Conservation (phyloP, 2,329 filamentous ascomycete genomes). For the Colletotrichum destructivum region DNA sequence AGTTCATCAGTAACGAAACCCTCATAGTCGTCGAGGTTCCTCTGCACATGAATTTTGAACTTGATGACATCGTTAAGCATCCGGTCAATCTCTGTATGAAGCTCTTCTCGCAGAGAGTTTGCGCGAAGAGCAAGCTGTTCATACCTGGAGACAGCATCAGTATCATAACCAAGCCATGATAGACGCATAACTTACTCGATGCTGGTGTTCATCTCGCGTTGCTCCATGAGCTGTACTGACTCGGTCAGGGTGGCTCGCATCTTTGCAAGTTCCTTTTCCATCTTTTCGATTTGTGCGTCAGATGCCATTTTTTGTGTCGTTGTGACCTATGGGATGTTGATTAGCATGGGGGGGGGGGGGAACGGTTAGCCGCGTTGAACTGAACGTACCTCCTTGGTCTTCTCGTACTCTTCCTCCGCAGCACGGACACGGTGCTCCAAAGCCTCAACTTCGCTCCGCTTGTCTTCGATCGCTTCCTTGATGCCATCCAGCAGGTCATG, state of each 20-base stretch:
- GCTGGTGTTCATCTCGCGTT: constrained; percentile 95
- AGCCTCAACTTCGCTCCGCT: constrained; percentile 91
- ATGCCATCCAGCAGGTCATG: constrained; percentile 94
- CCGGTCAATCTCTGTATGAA: constrained; percentile 96
- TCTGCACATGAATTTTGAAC: constrained; percentile 98
- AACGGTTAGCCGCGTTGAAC: background rate
- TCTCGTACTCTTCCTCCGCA: constrained; percentile 94
- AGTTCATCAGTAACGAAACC: constrained; percentile 93
- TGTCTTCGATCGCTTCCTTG: constrained; percentile 97
- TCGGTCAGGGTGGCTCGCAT: constrained; percentile 89
- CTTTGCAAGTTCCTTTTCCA: constrained; percentile 97
- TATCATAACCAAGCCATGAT: background rate
- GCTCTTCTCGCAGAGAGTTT: constrained; percentile 89
- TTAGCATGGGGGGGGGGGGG: background rate
- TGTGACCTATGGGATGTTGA: constrained; percentile 63
- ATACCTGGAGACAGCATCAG: constrained; percentile 70
- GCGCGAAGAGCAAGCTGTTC: constrained; percentile 91
- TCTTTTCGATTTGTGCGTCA: constrained; percentile 96
- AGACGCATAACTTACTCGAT: constrained; percentile 79
- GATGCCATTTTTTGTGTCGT: constrained; percentile 89
- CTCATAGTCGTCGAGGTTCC: constrained; percentile 93
- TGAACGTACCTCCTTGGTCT: constrained; percentile 81
- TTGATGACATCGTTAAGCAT: constrained; percentile 98
- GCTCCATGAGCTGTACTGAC: constrained; percentile 91
- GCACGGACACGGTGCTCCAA: constrained; percentile 89